Conservation (phyloP, 257 asterid genomes). For the Nicotiana knightiana region DNA sequence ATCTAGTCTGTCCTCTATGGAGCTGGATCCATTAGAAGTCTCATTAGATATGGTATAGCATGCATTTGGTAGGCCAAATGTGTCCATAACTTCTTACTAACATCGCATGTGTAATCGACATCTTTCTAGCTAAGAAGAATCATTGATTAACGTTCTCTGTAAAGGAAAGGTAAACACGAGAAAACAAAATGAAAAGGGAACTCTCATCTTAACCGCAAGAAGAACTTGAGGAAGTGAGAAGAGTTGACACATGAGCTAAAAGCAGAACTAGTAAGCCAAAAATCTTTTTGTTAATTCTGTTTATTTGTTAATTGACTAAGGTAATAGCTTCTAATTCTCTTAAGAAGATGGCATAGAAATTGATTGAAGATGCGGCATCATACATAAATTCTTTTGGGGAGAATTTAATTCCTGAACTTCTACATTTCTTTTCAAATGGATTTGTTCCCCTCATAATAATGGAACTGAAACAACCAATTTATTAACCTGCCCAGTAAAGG, state of each 20-base stretch:
- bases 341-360: not conserved
- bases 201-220: not conserved
- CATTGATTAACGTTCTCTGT: no score
- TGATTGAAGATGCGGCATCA: no score
- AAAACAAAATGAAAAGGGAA: not conserved
- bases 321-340: not conserved
- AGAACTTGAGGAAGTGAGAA: not conserved
- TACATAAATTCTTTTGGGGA: no score
- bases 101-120: not conserved
- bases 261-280: not conserved
- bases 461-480: no score
- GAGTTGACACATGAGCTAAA: not conserved
- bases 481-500: no score
- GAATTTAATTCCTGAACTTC: no score
- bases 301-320: not conserved
- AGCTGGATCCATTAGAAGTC: slow-evolving; percentile 23
- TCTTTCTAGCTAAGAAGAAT: not conserved
- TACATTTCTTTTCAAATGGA: no score
- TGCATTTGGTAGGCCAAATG: not conserved
- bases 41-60: slow-evolving; percentile 16
- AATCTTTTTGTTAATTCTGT: not conserved
- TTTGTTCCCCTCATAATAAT: no score
- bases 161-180: no score
- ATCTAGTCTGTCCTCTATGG: slow-evolving; percentile 25
- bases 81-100: no score